Conservation (phyloP, 2,329 filamentous ascomycete genomes). For the Chaetothyriales sp. region DNA sequence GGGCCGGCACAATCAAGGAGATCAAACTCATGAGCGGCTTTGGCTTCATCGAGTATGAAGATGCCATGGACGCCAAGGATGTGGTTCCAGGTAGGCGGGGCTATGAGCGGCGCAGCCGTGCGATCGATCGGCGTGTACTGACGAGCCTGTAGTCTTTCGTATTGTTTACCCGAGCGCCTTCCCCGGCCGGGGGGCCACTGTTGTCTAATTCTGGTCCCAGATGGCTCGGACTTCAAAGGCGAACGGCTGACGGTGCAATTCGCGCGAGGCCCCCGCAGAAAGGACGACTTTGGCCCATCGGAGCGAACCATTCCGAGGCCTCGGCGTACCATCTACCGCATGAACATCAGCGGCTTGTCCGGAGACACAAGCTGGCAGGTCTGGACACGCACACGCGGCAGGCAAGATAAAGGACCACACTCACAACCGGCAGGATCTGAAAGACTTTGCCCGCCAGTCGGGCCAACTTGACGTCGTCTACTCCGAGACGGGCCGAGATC, state of each 20-base stretch:
- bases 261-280: conserved; percentile 69
- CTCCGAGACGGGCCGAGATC: conserved; percentile 86
- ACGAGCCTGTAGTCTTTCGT: conserved; percentile 9
- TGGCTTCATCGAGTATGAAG: conserved; percentile 98
- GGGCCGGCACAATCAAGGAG: conserved; percentile 93
- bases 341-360: conserved; percentile 95
- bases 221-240: conserved; percentile 96
- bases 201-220: conserved; percentile 32
- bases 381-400: conserved; percentile 43
- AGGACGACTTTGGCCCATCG: conserved; percentile 49
- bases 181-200: background rate
- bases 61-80: conserved; percentile 94
- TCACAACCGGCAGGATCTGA: conserved; percentile 63
- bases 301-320: conserved; percentile 61
- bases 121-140: conserved; percentile 1
- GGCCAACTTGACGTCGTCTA: conserved; percentile 87
- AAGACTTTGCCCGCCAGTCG: conserved; percentile 97
- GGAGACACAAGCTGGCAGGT: conserved; percentile 99
- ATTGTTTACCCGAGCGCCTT: conserved; percentile 1
- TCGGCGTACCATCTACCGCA: conserved; percentile 85
- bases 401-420: background rate
- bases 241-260: conserved; percentile 97
- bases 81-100: conserved; percentile 88
- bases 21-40: conserved; percentile 99
- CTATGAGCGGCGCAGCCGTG: conserved; percentile 1